A percentile compares a stretch with the other conserved stretches of the same genome.
Conservation (phyloP, 192 early-diverging fungal species). For the Dissophora ornata region DNA sequence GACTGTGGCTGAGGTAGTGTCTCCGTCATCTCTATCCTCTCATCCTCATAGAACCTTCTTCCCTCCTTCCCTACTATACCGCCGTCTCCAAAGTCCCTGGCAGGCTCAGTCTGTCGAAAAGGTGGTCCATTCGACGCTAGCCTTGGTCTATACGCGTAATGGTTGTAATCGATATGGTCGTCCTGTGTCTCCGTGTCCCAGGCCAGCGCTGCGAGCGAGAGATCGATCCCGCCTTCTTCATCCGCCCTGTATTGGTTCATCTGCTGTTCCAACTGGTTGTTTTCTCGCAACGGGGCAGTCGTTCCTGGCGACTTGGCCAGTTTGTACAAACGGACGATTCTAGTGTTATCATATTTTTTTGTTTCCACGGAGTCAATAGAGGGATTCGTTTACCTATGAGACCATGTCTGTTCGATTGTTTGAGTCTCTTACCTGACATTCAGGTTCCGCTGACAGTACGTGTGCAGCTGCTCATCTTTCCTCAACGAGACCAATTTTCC, state of each 20-base stretch:
- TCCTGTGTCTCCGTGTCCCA: conserved; percentile 53
- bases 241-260: conserved; percentile 20
- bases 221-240: conserved; percentile 41
- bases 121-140: conserved; percentile 26
- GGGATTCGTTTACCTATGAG: too few species aligned
- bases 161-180: conserved; percentile 41
- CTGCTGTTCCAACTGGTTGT: conserved; percentile 39
- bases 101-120: neutral
- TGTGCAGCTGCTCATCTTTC: conserved; percentile 47
- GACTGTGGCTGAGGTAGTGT: conserved; percentile 9
- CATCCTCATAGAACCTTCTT: neutral
- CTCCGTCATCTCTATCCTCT: conserved; percentile 49
- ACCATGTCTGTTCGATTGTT: too few species aligned
- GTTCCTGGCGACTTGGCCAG: conserved; percentile 31
- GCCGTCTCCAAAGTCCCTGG: too few species aligned
- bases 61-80: too few species aligned
- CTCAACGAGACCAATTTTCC: conserved; percentile 31
- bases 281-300: conserved; percentile 23
- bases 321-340: conserved; percentile 40
- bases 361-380: too few species aligned
- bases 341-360: too few species aligned
- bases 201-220: conserved; percentile 25
- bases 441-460: conserved; percentile 47
- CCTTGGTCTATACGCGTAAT: conserved; percentile 45
- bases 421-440: conserved; percentile 50